phyloP scores from a whole-genome alignment of 2,329 filamentous ascomycete species.

The Aureobasidium sp. region DNA sequence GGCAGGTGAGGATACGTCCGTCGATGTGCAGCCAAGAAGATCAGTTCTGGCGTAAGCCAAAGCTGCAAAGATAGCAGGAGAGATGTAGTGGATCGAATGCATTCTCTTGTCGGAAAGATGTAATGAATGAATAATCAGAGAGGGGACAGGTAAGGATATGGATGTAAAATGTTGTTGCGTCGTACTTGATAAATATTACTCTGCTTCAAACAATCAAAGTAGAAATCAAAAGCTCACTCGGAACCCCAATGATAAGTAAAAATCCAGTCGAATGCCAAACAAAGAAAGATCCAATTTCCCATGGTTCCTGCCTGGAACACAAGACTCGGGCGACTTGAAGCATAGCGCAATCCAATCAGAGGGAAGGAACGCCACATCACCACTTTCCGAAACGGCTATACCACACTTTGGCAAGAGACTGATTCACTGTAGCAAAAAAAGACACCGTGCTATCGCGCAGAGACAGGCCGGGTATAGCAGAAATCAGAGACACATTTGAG shows the following conservation, averaged over 20 bases:
- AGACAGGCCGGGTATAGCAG: background rate
- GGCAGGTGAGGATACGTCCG: conserved; percentile 27
- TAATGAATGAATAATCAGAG: background rate
- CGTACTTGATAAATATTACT: background rate
- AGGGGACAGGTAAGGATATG: too few relatives aligned
- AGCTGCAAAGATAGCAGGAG: background rate
- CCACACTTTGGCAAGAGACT: background rate
- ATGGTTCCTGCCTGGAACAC: background rate
- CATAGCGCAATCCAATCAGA: background rate
- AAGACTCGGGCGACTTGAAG: background rate
- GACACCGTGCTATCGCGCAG: background rate
- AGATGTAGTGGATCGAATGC: background rate
- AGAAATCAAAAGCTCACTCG: background rate
- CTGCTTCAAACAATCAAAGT: background rate
- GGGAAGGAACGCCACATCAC: background rate
- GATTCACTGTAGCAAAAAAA: background rate
- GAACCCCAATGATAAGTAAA: background rate
- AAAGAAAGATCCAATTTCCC: background rate
- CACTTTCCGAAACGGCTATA: background rate
- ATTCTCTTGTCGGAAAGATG: background rate
- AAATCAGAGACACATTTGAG: background rate
- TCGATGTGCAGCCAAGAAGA: conserved; percentile 37
- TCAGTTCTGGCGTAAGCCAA: conserved; percentile 30
- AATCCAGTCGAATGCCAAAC: background rate
- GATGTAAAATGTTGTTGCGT: background rate